phyloP scores from a whole-genome alignment of 2,329 filamentous ascomycete genomes.

The Parastagonospora nodorum region DNA sequence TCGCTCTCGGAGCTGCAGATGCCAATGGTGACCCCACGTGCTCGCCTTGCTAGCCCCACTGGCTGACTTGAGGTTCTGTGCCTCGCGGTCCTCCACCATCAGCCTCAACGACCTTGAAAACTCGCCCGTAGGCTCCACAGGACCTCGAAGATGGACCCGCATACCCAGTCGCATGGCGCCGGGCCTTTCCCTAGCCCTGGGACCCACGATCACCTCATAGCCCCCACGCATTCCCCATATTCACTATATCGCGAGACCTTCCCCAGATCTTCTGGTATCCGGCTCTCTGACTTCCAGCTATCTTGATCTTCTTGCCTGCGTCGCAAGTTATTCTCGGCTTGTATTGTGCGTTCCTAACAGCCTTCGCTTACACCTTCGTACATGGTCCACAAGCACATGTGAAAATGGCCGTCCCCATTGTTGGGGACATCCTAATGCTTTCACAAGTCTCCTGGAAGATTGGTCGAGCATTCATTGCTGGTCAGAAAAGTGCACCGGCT shows the following conservation, averaged over 20 bases:
- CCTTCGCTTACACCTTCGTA: background rate
- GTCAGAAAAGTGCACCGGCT: conserved; percentile 45
- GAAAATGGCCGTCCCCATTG: conserved; percentile 41
- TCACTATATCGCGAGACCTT: conserved; percentile 25
- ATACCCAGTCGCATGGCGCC: conserved; percentile 28
- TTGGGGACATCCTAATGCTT: conserved; percentile 53
- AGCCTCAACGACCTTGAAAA: conserved; percentile 18
- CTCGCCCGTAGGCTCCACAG: conserved; percentile 18
- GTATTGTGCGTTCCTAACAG: background rate
- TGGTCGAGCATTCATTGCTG: conserved; percentile 50
- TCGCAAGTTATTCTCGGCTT: background rate
- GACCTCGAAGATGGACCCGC: conserved; percentile 13
- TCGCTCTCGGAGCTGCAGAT: conserved; percentile 8
- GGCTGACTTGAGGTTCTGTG: conserved; percentile 7
- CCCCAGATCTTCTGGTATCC: conserved; percentile 16
- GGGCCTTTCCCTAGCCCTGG: conserved; percentile 16
- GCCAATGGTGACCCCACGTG: conserved; percentile 28
- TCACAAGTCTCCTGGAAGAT: conserved; percentile 55
- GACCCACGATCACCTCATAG: conserved; percentile 11
- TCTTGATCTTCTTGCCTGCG: background rate
- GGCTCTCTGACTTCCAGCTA: conserved; percentile 2
- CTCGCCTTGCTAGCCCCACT: conserved; percentile 29
- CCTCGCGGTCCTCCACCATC: conserved; percentile 10
- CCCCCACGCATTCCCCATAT: conserved; percentile 27
- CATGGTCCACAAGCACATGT: conserved; percentile 11